phyloP scores from a whole-genome alignment of 148 eudicot species.

The Limonium bicolor region DNA sequence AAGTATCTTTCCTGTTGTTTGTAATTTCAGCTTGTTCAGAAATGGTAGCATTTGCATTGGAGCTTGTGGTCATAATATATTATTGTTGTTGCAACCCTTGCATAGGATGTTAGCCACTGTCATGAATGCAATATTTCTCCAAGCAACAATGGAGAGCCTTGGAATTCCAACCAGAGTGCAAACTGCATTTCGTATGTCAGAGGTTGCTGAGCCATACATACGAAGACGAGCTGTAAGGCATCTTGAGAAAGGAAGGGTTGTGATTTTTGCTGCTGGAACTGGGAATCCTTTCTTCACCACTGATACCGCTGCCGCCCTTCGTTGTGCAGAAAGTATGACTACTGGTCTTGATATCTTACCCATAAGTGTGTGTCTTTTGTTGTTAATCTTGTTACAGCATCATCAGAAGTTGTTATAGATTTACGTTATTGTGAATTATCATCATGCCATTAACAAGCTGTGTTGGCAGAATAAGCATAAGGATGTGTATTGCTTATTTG shows the following conservation, averaged over 20 bases:
- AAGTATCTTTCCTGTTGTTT: not conserved
- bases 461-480: not conserved
- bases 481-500: not conserved
- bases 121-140: slow-evolving; percentile 97
- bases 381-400: too few relatives aligned
- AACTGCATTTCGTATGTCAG: slow-evolving; percentile 98
- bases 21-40: not conserved
- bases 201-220: slow-evolving; percentile 98
- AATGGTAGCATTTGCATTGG: not conserved
- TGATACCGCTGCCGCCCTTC: slow-evolving; percentile 99
- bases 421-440: too few relatives aligned
- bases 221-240: slow-evolving; percentile 91
- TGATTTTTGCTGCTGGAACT: slow-evolving; percentile 97
- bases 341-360: too few relatives aligned
- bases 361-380: too few relatives aligned
- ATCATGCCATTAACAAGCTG: too few relatives aligned
- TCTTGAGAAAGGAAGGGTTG: slow-evolving; percentile 97
- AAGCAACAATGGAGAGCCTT: slow-evolving; percentile 98
- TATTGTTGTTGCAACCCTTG: not conserved
- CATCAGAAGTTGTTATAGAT: too few relatives aligned
- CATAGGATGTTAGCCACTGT: slow-evolving; percentile 98
- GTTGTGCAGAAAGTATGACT: slow-evolving; percentile 97
- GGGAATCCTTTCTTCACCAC: slow-evolving; percentile 99
- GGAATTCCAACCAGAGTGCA: slow-evolving; percentile 98
- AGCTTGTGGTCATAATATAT: not conserved